phyloP scores from a whole-genome alignment of 2,329 filamentous ascomycete species.

The Alternaria ethzedia region DNA sequence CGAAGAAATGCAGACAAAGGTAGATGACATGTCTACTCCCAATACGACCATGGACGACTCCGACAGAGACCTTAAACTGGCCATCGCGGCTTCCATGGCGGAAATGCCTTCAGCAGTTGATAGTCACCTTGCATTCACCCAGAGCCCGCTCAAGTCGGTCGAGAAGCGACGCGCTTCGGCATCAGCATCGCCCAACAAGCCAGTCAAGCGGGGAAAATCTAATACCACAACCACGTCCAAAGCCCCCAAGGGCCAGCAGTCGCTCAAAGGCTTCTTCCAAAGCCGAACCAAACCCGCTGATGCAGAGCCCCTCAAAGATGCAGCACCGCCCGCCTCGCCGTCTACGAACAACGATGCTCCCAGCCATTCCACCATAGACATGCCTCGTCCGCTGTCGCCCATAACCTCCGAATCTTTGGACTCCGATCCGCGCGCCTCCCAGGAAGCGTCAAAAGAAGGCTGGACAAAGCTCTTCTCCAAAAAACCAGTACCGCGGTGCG shows the following conservation, averaged over 20 bases:
- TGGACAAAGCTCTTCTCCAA: constrained; percentile 87
- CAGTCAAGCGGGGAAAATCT: constrained; percentile 60
- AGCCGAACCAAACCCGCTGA: constrained; percentile 42
- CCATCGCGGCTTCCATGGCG: constrained; percentile 7
- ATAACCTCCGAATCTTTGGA: constrained; percentile 6
- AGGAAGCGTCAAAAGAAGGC: constrained; percentile 72
- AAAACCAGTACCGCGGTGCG: constrained; percentile 76
- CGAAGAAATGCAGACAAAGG: background rate
- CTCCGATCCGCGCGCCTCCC: constrained; percentile 53
- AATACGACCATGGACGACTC: background rate
- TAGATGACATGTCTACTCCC: background rate
- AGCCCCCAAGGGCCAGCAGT: constrained; percentile 61
- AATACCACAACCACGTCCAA: constrained; percentile 29
- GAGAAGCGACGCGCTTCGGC: constrained; percentile 39
- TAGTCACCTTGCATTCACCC: constrained; percentile 2
- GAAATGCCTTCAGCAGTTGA: constrained; percentile 7
- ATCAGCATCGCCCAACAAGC: constrained; percentile 25
- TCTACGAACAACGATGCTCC: constrained; percentile 2
- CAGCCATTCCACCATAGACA: constrained; percentile 6
- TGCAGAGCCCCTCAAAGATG: constrained; percentile 2
- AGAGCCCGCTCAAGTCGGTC: constrained; percentile 30
- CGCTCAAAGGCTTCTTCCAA: constrained; percentile 77
- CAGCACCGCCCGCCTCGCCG: constrained; percentile 2
- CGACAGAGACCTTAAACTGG: constrained; percentile 18
- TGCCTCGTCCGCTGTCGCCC: constrained; percentile 1